phyloP scores from a whole-genome alignment of 108 stramenopile species.

The Conticribra weissflogii region DNA sequence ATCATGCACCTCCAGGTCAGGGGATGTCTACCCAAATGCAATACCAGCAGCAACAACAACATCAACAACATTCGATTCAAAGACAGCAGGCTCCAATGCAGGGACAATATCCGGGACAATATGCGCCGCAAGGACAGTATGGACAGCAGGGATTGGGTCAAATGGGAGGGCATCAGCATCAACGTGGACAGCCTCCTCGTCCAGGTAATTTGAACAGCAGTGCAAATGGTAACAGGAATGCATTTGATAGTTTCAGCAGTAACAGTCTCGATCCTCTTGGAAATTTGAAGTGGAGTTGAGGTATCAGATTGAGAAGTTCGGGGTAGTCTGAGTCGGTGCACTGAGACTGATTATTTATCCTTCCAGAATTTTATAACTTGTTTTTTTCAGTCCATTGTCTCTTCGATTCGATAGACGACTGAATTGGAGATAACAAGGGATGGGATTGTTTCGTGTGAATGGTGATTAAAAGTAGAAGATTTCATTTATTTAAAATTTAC shows the following conservation, averaged over 20 bases:
- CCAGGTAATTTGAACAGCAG: conserved; percentile 1
- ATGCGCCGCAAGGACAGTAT: conserved; percentile 15
- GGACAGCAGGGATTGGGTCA: conserved; percentile 39
- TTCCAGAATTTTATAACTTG: no score
- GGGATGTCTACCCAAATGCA: conserved; percentile 15
- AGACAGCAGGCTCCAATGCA: conserved; percentile 36
- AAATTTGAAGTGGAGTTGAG: conserved; percentile 50
- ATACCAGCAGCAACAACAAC: conserved; percentile 49
- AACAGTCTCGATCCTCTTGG: conserved; percentile 65
- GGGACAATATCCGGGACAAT: conserved; percentile 44
- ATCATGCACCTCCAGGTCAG: conserved; percentile 30
- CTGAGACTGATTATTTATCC: no score
- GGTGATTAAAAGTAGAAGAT: no score
- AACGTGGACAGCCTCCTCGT: conserved; percentile 20
- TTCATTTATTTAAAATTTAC: no score
- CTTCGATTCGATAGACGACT: no score
- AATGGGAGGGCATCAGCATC: conserved; percentile 40
- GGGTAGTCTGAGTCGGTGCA: no score
- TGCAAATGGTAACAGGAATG: conserved; percentile 33
- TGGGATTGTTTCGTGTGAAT: no score
- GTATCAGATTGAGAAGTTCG: no score
- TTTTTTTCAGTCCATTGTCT: no score
- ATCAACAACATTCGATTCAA: conserved; percentile 27
- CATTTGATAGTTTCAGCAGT: conserved; percentile 58
- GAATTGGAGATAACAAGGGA: no score